Base-by-base conservation (phyloP, 2,329 filamentous ascomycete species). In the Beauveria brongniartii region DNA sequence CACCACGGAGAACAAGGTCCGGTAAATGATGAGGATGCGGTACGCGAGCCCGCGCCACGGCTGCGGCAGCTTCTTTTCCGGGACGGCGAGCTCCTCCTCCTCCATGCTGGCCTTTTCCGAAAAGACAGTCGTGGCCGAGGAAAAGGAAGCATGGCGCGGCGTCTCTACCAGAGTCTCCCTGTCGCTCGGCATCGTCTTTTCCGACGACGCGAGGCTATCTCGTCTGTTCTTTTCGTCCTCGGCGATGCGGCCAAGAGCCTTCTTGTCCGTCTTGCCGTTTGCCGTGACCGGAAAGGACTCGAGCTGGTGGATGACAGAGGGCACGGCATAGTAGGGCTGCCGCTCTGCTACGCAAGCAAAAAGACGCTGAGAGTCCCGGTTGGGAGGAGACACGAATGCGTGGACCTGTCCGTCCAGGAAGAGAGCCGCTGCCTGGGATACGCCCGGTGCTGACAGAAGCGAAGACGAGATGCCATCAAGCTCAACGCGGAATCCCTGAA, bases 261-360 rank as follows among this genome's bases (percentile, higher is more conserved):
- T 72, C 72, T 82, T 83, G 69, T 85, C 78, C 48, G 82, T 76
- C 69, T 85, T 85, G 50, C 82, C 82, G 62, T 85, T 84, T 2
- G 74, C 64, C 0, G 82, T 84, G 26, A 80, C 71, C 0, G 81
- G 80, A 28, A 85, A 74, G 3, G 71, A 69, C 0, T 72, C 67
- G 5, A 81, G 69, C 24, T 74, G 71, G 34, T 77, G 72, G 67
- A 80, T 76, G 52, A 71, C 68, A 9, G 75, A 73, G 0, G 82
- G 82, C 12, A 83, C 73, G 1, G 80, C 81, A 65, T 85, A 84
- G 68, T 82, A 84, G 2, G 82, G 80, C 52, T 83, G 76, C 14
- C 72, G 71, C 47, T 72, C 69, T 54, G 74, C 70, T 12, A 79
- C 72, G 55, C 78, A 73, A 10, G 70, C 67, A 37, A 74, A 69